A percentile compares a stretch with the other conserved stretches of the same genome.
These are phyloP conservation scores for Termitomyces sp. DNA, from an alignment of 768 basidiomycete species.

Conservation along the genomic window DNA sequence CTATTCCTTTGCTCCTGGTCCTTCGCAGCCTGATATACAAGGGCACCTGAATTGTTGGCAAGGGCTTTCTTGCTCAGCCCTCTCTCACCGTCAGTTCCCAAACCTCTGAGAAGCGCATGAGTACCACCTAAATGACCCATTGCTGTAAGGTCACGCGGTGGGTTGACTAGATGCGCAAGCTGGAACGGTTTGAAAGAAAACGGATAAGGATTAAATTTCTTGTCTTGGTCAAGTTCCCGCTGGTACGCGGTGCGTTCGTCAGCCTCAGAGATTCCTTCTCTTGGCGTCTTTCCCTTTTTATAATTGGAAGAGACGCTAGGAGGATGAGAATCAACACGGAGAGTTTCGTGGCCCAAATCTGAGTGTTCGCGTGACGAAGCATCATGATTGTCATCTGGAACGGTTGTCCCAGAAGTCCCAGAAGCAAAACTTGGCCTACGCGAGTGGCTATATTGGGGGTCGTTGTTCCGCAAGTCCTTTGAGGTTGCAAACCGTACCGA, in stretches of 20 bases:
- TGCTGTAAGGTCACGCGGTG: constrained; percentile 62
- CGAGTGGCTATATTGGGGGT: constrained; percentile 43
- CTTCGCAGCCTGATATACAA: constrained; percentile 9
- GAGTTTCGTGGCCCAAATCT: constrained; percentile 25
- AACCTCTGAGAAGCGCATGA: constrained; percentile 56
- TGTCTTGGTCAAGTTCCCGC: constrained; percentile 32
- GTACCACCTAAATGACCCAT: constrained; percentile 72
- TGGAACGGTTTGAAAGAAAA: constrained; percentile 70
- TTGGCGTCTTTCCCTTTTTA: constrained; percentile 21
- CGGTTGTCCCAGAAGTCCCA: constrained; percentile 46
- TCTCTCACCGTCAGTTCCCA: constrained; percentile 58
- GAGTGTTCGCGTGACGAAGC: constrained; percentile 5
- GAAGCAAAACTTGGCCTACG: constrained; percentile 54
- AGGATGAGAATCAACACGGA: constrained; percentile 31
- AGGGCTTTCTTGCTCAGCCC: constrained; percentile 35
- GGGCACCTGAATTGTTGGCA: constrained; percentile 8
- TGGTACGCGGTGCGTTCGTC: constrained; percentile 28
- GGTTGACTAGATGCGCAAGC: constrained; percentile 86
- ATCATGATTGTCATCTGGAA: constrained; percentile 36
- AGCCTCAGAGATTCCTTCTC: constrained; percentile 17
- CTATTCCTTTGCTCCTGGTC: constrained; percentile 9
- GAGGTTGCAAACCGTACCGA: constrained; percentile 48
- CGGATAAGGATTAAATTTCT: constrained; percentile 53
- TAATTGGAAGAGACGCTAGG: constrained; percentile 27
- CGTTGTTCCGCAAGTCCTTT: constrained; percentile 61